phyloP scores from a whole-genome alignment of 1,284 basidiomycete genomes.

The Cystobasidium sp. region DNA sequence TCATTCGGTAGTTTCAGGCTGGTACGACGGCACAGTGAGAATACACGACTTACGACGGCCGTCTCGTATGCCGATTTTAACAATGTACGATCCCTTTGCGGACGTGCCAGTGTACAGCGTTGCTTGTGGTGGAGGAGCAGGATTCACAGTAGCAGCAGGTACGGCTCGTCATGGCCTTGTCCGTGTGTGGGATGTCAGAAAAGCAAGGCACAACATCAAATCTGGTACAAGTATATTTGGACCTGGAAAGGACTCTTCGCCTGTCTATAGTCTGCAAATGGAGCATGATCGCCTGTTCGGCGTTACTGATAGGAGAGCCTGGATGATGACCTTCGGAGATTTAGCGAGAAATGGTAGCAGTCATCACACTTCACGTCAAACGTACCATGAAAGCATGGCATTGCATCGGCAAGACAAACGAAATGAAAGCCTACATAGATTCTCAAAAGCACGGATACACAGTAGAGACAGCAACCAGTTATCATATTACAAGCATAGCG shows the following conservation, averaged over 20 bases:
- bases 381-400: neutral
- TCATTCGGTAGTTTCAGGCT: slow-evolving; percentile 24
- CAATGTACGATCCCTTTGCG: slow-evolving; percentile 26
- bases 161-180: slow-evolving; percentile 37
- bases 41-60: slow-evolving; percentile 30
- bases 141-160: slow-evolving; percentile 35
- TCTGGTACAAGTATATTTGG: slow-evolving; percentile 36
- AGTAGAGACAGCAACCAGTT: slow-evolving; percentile 14
- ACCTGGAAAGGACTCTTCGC: slow-evolving; percentile 37
- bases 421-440: slow-evolving; percentile 7
- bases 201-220: slow-evolving; percentile 11
- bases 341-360: neutral
- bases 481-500: slow-evolving; percentile 37
- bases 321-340: slow-evolving; percentile 35
- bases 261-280: slow-evolving; percentile 36
- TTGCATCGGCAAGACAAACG: neutral
- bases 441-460: slow-evolving; percentile 7
- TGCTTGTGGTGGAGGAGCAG: slow-evolving; percentile 39
- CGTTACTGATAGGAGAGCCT: slow-evolving; percentile 31
- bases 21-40: slow-evolving; percentile 35
- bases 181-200: slow-evolving; percentile 31
- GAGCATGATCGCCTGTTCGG: slow-evolving; percentile 40
- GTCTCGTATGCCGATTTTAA: slow-evolving; percentile 4
- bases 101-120: slow-evolving; percentile 37
- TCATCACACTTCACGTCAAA: too few species aligned